Evolutionary conservation across 2,329 filamentous ascomycete genomes (phyloP), one percentile per base, ranked within the genome.

Genomic region (Cladosporium cucumerinum): DNA sequence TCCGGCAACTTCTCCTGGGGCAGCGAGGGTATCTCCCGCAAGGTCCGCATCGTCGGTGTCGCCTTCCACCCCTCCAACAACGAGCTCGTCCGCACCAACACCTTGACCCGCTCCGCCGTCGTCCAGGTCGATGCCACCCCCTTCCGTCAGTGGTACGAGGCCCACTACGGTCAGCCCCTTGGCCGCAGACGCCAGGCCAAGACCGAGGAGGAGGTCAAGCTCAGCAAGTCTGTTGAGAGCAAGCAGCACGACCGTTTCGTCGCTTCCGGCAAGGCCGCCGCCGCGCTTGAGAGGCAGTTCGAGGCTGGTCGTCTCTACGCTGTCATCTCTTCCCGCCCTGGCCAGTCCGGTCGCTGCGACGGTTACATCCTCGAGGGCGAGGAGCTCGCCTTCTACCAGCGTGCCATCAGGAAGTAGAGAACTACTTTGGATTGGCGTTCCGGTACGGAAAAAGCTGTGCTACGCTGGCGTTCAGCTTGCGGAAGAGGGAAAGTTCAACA

Each of bases 41-140:
- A 99, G 90, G 93, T 92, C 84, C 95, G 96, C 87, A 91, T 99
- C 82, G 97, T 99, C 82, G 93, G 86, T 78, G 96, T 99, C 84
- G 90, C 89, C 81, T 99, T 93, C 91, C 96, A 99, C 85, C 96
- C 95, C 70, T 97, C 94, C 82, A 99, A 99, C 93, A 99, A 99
- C 92, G 95, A 99, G 86, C 89, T 99, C 76, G 93, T 99, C 87
- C 95, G 95, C 80, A 99, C 95, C 84, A 99, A 99, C 90, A 98
- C 95, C 86, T 88, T 99, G 82, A 99, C 95, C 87, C 96, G 93
- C 86, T 92, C 92, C 80, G 95, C 95, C 85, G 92, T 99, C 79
- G 92, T 99, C 82, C 95, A 99, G 87, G 86, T 99, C 84, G 95
- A 99, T 83, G 95, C 96, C 77, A 92, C 95, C 71, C 95, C 95